These are phyloP conservation scores for Ziziphus jujuba DNA, from an alignment of 306 rosid genomes.

Conservation along the genomic window DNA sequence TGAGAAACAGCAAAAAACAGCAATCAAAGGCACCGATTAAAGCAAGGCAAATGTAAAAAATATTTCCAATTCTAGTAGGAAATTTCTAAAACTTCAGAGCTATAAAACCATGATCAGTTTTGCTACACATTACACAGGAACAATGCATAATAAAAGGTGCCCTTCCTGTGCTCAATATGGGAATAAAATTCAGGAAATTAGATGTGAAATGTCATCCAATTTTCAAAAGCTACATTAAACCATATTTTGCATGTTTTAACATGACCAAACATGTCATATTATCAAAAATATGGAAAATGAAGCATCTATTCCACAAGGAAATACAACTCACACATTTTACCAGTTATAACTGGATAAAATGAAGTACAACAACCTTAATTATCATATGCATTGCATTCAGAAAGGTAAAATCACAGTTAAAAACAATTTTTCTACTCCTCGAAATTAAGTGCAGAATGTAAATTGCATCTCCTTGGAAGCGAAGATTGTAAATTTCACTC, in stretches of 20 bases:
- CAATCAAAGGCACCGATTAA: background rate
- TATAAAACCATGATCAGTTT: background rate
- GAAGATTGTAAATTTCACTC: slow-evolving; percentile 36
- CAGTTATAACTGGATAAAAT: slow-evolving; percentile 1
- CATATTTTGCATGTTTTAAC: background rate
- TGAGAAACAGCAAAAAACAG: too few species aligned
- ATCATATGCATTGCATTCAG: background rate
- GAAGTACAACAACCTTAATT: background rate
- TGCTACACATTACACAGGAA: background rate
- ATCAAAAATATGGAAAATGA: background rate
- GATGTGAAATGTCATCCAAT: background rate
- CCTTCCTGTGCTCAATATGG: background rate
- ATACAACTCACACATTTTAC: slow-evolving; percentile 2
- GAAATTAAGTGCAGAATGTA: too few species aligned
- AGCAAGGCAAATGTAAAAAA: background rate
- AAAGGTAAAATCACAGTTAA: background rate
- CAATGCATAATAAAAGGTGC: slow-evolving; percentile 1
- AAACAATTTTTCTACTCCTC: too few species aligned
- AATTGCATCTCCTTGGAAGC: slow-evolving; percentile 39
- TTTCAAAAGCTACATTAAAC: too few species aligned
- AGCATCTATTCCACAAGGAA: background rate
- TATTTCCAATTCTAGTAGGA: too few species aligned
- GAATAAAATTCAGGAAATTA: background rate
- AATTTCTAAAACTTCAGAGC: background rate
- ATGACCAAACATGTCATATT: background rate